phyloP scores from a whole-genome alignment of 345 rosid genomes.

The Clausena lansium region DNA sequence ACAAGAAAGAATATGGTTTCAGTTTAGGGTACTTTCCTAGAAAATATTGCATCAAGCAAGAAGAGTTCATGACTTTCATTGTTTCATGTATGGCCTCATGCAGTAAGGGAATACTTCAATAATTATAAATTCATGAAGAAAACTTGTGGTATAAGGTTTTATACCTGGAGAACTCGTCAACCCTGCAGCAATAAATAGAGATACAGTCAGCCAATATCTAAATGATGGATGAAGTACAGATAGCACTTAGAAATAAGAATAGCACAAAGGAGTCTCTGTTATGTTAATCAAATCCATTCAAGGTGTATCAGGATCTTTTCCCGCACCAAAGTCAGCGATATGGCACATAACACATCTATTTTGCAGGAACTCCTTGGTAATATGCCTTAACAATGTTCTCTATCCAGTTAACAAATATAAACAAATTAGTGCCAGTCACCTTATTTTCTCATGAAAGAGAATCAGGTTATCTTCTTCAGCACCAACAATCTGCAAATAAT shows the following conservation, averaged over 20 bases:
- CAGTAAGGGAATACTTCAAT: neutral
- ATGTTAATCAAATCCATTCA: neutral
- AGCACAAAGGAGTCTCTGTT: conserved; percentile 14
- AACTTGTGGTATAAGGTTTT: conserved; percentile 13
- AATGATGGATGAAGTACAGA: conserved; percentile 19
- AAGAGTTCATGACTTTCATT: neutral
- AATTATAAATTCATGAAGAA: neutral
- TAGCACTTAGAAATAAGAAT: conserved; percentile 24
- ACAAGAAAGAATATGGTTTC: neutral
- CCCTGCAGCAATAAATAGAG: conserved; percentile 54
- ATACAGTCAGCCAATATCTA: conserved; percentile 24
- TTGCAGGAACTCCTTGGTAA: conserved; percentile 3
- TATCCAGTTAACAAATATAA: conserved; percentile 11
- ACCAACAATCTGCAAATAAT: conserved; percentile 69
- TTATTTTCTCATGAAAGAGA: conserved; percentile 88
- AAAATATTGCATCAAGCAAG: neutral
- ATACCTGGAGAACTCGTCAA: conserved; percentile 94
- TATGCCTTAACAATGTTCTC: conserved; percentile 9
- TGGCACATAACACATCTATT: neutral
- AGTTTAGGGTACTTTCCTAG: neutral
- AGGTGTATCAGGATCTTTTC: neutral
- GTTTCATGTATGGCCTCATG: neutral
- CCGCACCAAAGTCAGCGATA: neutral
- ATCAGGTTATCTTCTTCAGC: conserved; percentile 86
- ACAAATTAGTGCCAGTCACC: conserved; percentile 40